A percentile compares a stretch with the other conserved stretches of the same genome.
Evolutionary conservation across 2,329 filamentous ascomycete species (phyloP).

Genomic region (Amauroascus niger): DNA sequence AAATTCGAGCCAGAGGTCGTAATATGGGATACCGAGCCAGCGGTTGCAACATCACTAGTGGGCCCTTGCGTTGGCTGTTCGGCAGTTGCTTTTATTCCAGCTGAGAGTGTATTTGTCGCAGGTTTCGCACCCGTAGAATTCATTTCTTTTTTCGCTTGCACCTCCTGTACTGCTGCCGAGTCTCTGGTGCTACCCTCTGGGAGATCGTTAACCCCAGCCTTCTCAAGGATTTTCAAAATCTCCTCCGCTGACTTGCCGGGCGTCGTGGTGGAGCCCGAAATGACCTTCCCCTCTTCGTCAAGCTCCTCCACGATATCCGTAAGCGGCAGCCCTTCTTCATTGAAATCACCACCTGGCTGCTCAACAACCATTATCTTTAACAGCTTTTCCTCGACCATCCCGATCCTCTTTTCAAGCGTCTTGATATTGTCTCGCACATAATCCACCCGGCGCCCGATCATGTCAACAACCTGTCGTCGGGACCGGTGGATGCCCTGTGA

Average conservation of each 20-base stretch:
- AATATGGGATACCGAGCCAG: slow-evolving; percentile 3
- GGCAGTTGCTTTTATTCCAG: background rate
- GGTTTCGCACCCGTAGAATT: background rate
- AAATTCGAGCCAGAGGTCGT: slow-evolving; percentile 3
- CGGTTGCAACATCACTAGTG: background rate
- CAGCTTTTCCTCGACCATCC: slow-evolving; percentile 58
- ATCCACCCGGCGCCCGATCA: slow-evolving; percentile 68
- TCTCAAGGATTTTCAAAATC: slow-evolving; percentile 62
- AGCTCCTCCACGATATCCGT: slow-evolving; percentile 88
- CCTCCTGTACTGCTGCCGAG: background rate
- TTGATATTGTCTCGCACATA: slow-evolving; percentile 77
- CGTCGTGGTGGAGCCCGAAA: slow-evolving; percentile 56
- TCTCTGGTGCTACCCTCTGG: slow-evolving; percentile 16
- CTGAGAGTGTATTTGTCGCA: background rate
- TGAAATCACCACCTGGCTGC: slow-evolving; percentile 43
- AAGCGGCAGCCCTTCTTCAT: slow-evolving; percentile 60
- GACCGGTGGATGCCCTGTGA: slow-evolving; percentile 34
- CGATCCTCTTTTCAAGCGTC: slow-evolving; percentile 63
- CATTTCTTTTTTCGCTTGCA: background rate
- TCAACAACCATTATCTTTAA: slow-evolving; percentile 52
- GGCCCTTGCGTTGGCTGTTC: background rate
- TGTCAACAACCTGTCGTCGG: slow-evolving; percentile 54
- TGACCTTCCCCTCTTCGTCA: slow-evolving; percentile 78
- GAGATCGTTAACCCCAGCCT: slow-evolving; percentile 58
- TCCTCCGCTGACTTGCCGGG: slow-evolving; percentile 59